Evolutionary conservation across 805 yeast species (phyloP).

Genomic region (Sugiyamaella chiloensis): DNA sequence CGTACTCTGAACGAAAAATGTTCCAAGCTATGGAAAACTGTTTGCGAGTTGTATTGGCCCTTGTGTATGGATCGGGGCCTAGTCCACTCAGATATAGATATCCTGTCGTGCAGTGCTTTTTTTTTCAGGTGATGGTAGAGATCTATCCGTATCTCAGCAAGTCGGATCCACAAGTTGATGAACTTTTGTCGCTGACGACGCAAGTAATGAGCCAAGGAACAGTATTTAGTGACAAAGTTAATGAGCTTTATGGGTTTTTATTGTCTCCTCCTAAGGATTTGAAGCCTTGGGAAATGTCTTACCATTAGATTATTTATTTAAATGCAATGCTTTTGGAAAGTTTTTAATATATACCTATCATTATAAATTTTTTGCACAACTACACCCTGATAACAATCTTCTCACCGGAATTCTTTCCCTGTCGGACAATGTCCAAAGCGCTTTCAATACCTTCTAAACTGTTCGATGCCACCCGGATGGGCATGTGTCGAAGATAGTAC

Average conservation of each 20-base stretch:
- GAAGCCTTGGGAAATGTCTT: neutral
- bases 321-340: too few relatives aligned
- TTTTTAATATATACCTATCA: too few relatives aligned
- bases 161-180: neutral
- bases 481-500: constrained; percentile 12
- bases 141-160: neutral
- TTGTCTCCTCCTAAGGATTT: neutral
- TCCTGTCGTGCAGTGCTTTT: constrained; percentile 1
- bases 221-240: constrained; percentile 1
- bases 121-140: constrained; percentile 2
- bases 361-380: too few relatives aligned
- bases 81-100: neutral
- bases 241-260: neutral
- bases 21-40: constrained; percentile 4
- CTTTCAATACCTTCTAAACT: constrained; percentile 15
- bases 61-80: constrained; percentile 1
- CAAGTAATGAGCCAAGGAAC: constrained; percentile 1
- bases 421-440: constrained; percentile 13
- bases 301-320: constrained; percentile 2
- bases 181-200: neutral
- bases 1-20: constrained; percentile 3
- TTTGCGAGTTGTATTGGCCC: neutral
- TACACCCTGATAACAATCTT: constrained; percentile 16
- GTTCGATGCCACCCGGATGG: constrained; percentile 14
- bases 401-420: constrained; percentile 18